Base-by-base conservation (phyloP, 2,329 filamentous ascomycete species). In the Trichoderma koningiopsis region DNA sequence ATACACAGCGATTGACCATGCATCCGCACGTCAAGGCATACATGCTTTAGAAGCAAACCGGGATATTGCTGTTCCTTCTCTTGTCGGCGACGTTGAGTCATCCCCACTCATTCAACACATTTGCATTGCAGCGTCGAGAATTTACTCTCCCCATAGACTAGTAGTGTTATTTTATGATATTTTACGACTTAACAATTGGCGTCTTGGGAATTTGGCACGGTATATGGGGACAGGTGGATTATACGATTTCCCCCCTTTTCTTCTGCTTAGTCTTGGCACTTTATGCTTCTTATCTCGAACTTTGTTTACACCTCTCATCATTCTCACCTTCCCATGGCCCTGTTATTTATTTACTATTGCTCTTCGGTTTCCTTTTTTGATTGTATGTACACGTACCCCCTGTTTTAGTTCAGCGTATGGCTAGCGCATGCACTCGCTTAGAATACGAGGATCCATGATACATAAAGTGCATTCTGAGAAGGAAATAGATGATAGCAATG, bases 391-490 rank as follows among this genome's bases (percentile, higher is more conserved):
- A 35, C 40, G 53, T 16, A 40, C 49, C 49, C 49, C 49, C 27
- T 57, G 35, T 65, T 52, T 47, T 31, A 64, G 33, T 58, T 58
- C 40, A 66, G 63, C 53, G 40, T 52, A 58, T 52, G 63, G 63
- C 53, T 66, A 43, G 37, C 56, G 63, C 37, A 66, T 66, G 63
- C 63, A 66, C 63, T 66, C 53, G 63, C 40, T 66, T 52, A 66
- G 40, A 59, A 66, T 24, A 56, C 53, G 52, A 58, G 63, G 53
- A 58, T 49, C 7, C 63, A 57, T n/a, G 62, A 56, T 57, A 47
- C 35, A 49, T 29, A 49, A 35, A 27, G 40, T 33, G 27, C 27
- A 37, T 59, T 40, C n/a, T 52, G 55, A 31, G 53, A 37, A 29
- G 53, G 27, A 29, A 57, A 57, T 52, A 58, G 53, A 66, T 58